Percentiles rank a stretch among this genome's conserved stretches.
phyloP scores from a whole-genome alignment of 176 grass and related monocot species.

The Ensete glaucum region DNA sequence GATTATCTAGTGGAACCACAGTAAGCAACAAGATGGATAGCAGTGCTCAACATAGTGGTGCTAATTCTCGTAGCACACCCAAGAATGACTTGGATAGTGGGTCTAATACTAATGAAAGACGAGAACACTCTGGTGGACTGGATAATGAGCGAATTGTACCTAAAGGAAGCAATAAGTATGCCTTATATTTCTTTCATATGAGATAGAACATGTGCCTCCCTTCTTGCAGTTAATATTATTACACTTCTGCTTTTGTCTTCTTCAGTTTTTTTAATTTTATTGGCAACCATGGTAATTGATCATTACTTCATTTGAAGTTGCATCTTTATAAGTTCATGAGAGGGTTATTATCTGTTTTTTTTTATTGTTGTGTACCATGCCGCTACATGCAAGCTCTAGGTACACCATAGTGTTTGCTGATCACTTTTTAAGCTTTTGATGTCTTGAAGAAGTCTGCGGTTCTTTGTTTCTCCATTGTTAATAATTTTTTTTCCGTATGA shows the following conservation, averaged over 20 bases:
- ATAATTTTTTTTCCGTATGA: slow-evolving; percentile 14
- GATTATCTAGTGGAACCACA: slow-evolving; percentile 32
- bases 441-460: too few relatives aligned
- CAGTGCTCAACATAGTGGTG: slow-evolving; percentile 42
- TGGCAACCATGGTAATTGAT: too few relatives aligned
- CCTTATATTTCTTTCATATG: slow-evolving; percentile 3
- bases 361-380: not conserved
- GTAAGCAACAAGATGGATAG: slow-evolving; percentile 51
- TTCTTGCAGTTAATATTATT: not conserved
- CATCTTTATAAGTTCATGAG: not conserved
- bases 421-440: not conserved
- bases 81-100: slow-evolving; percentile 37
- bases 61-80: slow-evolving; percentile 30
- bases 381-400: not conserved
- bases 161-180: slow-evolving; percentile 78
- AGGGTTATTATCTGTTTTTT: not conserved
- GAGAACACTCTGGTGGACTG: slow-evolving; percentile 45
- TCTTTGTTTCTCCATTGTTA: not conserved
- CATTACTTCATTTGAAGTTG: too few relatives aligned
- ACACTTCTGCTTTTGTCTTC: too few relatives aligned
- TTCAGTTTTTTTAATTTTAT: too few relatives aligned
- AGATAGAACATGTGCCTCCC: not conserved
- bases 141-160: slow-evolving; percentile 51
- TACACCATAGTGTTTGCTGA: not conserved
- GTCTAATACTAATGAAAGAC: slow-evolving; percentile 51